Base-by-base conservation (phyloP, 1,284 basidiomycete species). In the Cystobasidium slooffiae region DNA sequence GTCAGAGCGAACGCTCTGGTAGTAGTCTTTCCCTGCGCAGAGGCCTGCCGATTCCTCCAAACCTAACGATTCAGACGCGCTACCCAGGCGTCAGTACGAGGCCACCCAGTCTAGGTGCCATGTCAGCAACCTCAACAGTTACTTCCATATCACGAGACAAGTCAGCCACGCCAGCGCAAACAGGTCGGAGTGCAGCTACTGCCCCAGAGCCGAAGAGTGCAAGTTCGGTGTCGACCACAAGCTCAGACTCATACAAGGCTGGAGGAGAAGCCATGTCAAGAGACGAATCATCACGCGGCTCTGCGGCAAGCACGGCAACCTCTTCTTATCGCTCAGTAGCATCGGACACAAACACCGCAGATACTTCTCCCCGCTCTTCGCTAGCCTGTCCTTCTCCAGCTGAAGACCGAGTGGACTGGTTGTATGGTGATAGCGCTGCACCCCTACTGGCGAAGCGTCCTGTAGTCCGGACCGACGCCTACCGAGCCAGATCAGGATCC, bases 201-300 rank as follows among this genome's bases (percentile, higher is more conserved):
- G 10, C 12, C 1, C 9, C 55, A 9, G 53, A 49, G 20, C 58
- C 55, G 37, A 43, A 12, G 20, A 53, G 69, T 43, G 49, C 51
- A n/a, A 41, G 46, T 20, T 72, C 69, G 39, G n/a, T 49, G 12
- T 72, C 69, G 3, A 49, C 62, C 18, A 39, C 49, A 47, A 59
- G 51, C 53, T 66, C 62, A 10, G 41, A 53, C n/a, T 44, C 51
- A 16, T 70, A 16, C 58, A 61, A 37, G 43, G 52, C 70, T n/a
- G 70, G 70, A 4, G 70, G 70, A 41, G 70, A 73, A 55, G 51
- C 70, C 53, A 73, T 73, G 70, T 73, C 70, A 10, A 62, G 70
- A 6, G 70, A 73, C 20, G 70, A 73, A 51, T 73, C 70, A 7
- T 73, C 70, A 7, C 12, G 70, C 18, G 70, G 70, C 0, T 65